Evolutionary conservation across 208 protist species (phyloP).

Genomic region (Leishmania major): DNA sequence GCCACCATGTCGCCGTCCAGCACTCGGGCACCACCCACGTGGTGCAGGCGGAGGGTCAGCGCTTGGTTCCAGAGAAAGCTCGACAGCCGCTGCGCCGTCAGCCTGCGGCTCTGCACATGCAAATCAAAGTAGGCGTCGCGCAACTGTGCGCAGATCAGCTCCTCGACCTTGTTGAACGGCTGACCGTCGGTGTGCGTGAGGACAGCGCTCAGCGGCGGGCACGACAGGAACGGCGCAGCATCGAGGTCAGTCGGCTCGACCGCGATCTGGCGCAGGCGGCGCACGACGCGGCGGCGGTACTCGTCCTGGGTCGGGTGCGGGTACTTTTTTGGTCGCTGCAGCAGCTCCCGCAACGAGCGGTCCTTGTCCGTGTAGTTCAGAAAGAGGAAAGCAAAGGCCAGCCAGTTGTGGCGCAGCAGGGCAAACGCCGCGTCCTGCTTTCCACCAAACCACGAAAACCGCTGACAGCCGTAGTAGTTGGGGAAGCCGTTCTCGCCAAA

Average conservation of each 20-base stretch:
- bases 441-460: slow-evolving; percentile 89
- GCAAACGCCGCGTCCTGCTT: slow-evolving; percentile 76
- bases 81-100: slow-evolving; percentile 77
- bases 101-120: slow-evolving; percentile 52
- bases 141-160: slow-evolving; percentile 70
- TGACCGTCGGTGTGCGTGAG: slow-evolving; percentile 30
- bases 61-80: slow-evolving; percentile 90
- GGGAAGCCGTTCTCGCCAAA: slow-evolving; percentile 76
- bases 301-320: slow-evolving; percentile 79
- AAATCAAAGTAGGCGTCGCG: slow-evolving; percentile 81
- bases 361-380: slow-evolving; percentile 76
- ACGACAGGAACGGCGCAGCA: slow-evolving; percentile 66
- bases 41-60: slow-evolving; percentile 77
- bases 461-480: slow-evolving; percentile 91
- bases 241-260: slow-evolving; percentile 79
- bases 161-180: slow-evolving; percentile 19
- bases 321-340: slow-evolving; percentile 85
- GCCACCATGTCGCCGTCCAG: slow-evolving; percentile 74
- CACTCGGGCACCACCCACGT: slow-evolving; percentile 46
- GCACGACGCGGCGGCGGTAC: slow-evolving; percentile 80
- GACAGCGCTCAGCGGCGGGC: slow-evolving; percentile 47
- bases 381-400: slow-evolving; percentile 88
- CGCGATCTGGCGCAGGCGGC: slow-evolving; percentile 64
- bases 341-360: slow-evolving; percentile 72
- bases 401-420: slow-evolving; percentile 81